phyloP scores from a whole-genome alignment of 2,329 filamentous ascomycete species.

The Diaporthe helianthi region DNA sequence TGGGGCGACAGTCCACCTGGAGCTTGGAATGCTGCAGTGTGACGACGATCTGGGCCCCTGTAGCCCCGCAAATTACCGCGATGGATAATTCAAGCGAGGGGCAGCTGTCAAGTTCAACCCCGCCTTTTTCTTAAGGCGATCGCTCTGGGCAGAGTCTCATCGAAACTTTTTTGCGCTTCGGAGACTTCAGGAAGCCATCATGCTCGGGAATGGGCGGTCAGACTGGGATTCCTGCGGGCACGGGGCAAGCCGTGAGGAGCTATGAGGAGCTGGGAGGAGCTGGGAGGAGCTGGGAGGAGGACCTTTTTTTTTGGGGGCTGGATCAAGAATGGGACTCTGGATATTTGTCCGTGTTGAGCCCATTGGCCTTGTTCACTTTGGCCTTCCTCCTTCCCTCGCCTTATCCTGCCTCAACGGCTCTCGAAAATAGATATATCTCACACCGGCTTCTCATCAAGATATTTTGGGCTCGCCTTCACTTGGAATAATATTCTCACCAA shows the following conservation, averaged over 20 bases:
- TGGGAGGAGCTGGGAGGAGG: not conserved
- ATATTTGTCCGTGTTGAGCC: conserved; percentile 4
- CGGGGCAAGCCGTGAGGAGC: not conserved
- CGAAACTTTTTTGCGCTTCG: conserved; percentile 1
- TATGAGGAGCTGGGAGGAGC: conserved; percentile 4
- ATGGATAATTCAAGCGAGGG: conserved; percentile 18
- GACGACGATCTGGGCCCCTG: conserved; percentile 27
- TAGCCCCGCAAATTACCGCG: conserved; percentile 29
- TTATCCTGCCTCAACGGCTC: not conserved
- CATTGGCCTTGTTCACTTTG: conserved; percentile 8
- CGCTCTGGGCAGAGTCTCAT: conserved; percentile 26
- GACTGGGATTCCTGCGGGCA: not conserved
- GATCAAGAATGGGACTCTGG: conserved; percentile 5
- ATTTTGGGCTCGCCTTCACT: not conserved
- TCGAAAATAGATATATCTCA: not conserved
- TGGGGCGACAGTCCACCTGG: conserved; percentile 26
- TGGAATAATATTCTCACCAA: not conserved
- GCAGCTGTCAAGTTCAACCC: conserved; percentile 22
- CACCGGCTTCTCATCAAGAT: not conserved
- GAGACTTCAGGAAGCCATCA: not conserved
- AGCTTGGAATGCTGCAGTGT: conserved; percentile 25
- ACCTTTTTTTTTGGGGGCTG: conserved; percentile 28
- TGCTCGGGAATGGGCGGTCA: conserved; percentile 16
- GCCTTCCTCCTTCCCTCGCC: not conserved
- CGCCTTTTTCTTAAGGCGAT: conserved; percentile 27